Conservation (phyloP, 345 rosid species). For the Conringia planisiliqua region DNA sequence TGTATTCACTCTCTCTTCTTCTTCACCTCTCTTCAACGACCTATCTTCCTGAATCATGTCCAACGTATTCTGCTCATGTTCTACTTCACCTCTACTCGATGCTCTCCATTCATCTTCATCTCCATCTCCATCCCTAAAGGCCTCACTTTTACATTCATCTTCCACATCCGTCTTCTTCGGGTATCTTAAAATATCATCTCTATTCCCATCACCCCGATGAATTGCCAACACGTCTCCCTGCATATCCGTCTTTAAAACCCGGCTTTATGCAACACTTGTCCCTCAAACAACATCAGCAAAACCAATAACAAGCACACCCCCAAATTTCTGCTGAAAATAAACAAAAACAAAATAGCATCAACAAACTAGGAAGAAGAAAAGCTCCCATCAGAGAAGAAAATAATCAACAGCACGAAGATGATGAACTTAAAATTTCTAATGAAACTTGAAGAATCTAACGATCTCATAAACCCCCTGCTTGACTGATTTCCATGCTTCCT, state of each 20-base stretch:
- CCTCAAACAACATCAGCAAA: slow-evolving; percentile 23
- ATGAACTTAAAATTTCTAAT: neutral
- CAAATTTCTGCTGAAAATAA: neutral
- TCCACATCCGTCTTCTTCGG: slow-evolving; percentile 20
- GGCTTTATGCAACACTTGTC: neutral
- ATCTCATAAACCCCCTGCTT: neutral
- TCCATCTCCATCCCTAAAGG: slow-evolving; percentile 11
- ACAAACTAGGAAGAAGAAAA: neutral
- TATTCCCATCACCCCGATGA: slow-evolving; percentile 20
- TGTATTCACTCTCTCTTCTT: neutral
- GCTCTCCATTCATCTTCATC: slow-evolving; percentile 31
- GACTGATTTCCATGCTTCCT: neutral
- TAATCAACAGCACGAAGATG: neutral
- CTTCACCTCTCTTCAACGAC: neutral
- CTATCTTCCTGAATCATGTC: neutral
- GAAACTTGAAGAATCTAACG: slow-evolving; percentile 5
- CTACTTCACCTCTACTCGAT: neutral
- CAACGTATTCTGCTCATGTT: neutral
- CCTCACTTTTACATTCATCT: neutral
- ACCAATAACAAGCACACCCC: neutral
- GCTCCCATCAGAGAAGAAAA: neutral
- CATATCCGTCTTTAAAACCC: slow-evolving; percentile 9
- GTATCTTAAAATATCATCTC: slow-evolving; percentile 18
- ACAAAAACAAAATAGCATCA: neutral
- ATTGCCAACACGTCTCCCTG: slow-evolving; percentile 33